These are phyloP conservation scores for Pugionium cornutum DNA, from an alignment of 345 rosid species.

Conservation along the genomic window DNA sequence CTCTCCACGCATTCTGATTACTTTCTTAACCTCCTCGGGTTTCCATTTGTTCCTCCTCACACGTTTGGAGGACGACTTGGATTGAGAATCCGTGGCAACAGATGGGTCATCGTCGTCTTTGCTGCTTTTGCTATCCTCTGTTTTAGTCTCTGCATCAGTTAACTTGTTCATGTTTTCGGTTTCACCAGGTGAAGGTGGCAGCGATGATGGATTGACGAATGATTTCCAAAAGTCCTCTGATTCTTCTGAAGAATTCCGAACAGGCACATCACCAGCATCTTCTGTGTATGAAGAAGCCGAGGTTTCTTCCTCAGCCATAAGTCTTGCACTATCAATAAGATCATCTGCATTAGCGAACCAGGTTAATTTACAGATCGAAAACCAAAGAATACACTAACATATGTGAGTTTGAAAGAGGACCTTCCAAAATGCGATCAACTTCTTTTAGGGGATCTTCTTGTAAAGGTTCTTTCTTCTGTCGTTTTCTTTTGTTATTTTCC, in stretches of 20 bases:
- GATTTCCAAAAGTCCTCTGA: conserved; percentile 71
- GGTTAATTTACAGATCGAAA: conserved; percentile 5
- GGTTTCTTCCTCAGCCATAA: conserved; percentile 55
- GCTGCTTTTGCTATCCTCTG: conserved; percentile 42
- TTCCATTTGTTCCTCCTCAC: conserved; percentile 77
- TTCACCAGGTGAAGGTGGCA: conserved; percentile 45
- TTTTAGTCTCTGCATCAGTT: conserved; percentile 27
- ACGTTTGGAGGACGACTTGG: conserved; percentile 52
- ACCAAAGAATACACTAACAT: neutral
- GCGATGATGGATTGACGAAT: conserved; percentile 45
- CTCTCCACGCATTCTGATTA: conserved; percentile 71
- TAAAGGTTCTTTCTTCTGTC: conserved; percentile 35
- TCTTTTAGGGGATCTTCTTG: conserved; percentile 38
- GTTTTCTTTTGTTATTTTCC: conserved; percentile 48
- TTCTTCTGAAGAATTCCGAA: conserved; percentile 40
- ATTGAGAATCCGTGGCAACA: conserved; percentile 43
- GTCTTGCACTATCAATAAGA: conserved; percentile 41
- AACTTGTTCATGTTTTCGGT: conserved; percentile 32
- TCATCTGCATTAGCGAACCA: conserved; percentile 45
- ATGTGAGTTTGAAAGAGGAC: conserved; percentile 30
- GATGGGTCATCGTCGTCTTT: conserved; percentile 46
- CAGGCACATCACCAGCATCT: conserved; percentile 38
- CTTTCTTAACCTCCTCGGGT: conserved; percentile 76
- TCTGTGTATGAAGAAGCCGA: conserved; percentile 43
- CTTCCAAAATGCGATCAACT: conserved; percentile 41